phyloP scores from a whole-genome alignment of 2,329 filamentous ascomycete species.

The Fusarium dimerum region DNA sequence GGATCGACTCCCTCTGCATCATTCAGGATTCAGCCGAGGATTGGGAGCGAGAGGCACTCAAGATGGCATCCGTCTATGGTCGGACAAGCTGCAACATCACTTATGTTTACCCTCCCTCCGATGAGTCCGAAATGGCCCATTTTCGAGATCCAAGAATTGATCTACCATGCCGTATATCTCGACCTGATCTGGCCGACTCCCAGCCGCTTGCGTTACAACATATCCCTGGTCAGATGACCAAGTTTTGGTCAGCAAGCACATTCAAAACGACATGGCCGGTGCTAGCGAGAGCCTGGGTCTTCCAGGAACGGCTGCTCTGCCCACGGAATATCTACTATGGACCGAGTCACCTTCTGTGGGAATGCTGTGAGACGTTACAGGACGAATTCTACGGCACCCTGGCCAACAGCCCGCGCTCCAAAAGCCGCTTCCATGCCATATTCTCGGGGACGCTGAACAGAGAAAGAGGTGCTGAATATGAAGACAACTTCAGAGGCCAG shows the following conservation, averaged over 20 bases:
- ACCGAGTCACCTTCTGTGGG: constrained; percentile 3
- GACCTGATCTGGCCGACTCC: not conserved
- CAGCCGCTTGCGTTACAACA: not conserved
- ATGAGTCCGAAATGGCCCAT: not conserved
- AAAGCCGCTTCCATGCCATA: constrained; percentile 4
- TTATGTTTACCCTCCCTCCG: not conserved
- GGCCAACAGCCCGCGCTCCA: not conserved
- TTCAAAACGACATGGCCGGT: constrained; percentile 1
- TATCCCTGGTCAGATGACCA: not conserved
- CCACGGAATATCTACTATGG: constrained; percentile 9
- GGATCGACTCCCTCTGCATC: constrained; percentile 1
- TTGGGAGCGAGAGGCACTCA: constrained; percentile 1
- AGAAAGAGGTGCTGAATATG: not conserved
- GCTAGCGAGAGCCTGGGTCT: not conserved
- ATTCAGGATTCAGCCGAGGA: not conserved
- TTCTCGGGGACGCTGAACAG: constrained; percentile 3
- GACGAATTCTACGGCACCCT: constrained; percentile 5
- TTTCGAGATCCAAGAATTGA: not conserved
- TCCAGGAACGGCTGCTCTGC: not conserved
- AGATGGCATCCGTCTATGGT: not conserved
- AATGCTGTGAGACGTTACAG: constrained; percentile 6
- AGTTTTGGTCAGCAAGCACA: not conserved
- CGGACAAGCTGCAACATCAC: not conserved
- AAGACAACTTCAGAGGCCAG: constrained; percentile 5
- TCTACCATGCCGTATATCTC: not conserved